A percentile compares a stretch with the other conserved stretches of the same genome.
These are phyloP conservation scores for Phytophthora gonapodyides DNA, from an alignment of 352 stramenopile genomes.

Conservation along the genomic window DNA sequence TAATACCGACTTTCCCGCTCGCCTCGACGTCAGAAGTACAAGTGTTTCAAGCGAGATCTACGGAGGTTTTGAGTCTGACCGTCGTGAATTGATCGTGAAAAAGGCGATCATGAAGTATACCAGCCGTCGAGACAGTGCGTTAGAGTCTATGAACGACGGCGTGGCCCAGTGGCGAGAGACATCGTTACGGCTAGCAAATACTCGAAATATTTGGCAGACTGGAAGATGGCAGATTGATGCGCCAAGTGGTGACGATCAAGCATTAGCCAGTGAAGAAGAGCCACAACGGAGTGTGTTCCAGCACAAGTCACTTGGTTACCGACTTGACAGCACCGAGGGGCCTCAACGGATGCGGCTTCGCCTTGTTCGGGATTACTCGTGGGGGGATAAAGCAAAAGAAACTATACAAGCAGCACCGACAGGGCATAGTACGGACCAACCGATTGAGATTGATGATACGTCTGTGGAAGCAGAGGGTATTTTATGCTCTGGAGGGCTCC, in stretches of 20 bases:
- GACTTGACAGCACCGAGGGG: conserved; percentile 55
- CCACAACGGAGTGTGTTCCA: conserved; percentile 54
- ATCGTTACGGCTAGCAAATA: conserved; percentile 40
- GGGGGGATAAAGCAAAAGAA: conserved; percentile 3
- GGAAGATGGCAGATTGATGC: conserved; percentile 34
- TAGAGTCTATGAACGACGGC: conserved; percentile 46
- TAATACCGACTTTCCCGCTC: conserved; percentile 39
- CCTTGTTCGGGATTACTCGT: conserved; percentile 44
- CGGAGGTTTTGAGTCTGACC: conserved; percentile 17
- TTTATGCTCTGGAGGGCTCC: not conserved
- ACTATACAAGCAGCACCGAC: not conserved
- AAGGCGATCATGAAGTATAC: conserved; percentile 49
- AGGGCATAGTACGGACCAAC: not conserved
- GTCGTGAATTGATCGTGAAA: conserved; percentile 36
- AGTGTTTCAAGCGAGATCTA: conserved; percentile 5
- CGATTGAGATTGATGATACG: not conserved
- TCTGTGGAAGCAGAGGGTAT: not conserved
- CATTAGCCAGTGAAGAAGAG: not conserved
- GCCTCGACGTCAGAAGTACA: conserved; percentile 28
- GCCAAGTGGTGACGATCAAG: not conserved
- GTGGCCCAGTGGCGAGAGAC: conserved; percentile 42
- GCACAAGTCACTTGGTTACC: conserved; percentile 40
- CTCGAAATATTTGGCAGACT: conserved; percentile 51
- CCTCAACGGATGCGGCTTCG: conserved; percentile 57
- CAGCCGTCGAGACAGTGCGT: conserved; percentile 39